Evolutionary conservation across 768 basidiomycete species (phyloP), one percentile per base, ranked within the genome.

Genomic region (Guyanaporus albipodus): DNA sequence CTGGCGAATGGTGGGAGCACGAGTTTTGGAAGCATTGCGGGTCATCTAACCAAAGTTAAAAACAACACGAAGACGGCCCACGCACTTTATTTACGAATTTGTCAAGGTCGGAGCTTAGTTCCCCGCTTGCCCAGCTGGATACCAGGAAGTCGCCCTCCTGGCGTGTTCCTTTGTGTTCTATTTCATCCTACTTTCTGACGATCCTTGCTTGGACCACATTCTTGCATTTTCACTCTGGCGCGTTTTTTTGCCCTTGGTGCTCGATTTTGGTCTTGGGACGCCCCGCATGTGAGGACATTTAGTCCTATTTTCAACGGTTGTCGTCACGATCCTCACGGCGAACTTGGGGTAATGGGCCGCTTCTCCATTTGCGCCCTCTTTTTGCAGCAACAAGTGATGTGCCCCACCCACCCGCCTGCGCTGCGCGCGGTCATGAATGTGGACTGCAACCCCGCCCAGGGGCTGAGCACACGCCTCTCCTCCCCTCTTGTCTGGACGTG

Each of bases 1-100:
- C 70, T 26, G 77, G 75, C 21, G 58, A 73, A 21, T 87, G 84
- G 83, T 73, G 70, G 67, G 69, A 76, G 27, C 76, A 85, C 54
- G 50, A 58, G 8, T 86, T 85, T 64, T 87, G 87, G 85, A 58
- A 58, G 33, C 42, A 49, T 41, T 40, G 41, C 46, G 35, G 49
- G 19, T 27, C 52, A 48, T 46, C 50, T 40, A 35, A n/a, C 33
- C 37, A 42, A 52, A 52, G 42, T 37, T 54, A 52, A 60, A 46
- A 23, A 23, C 35, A 21, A 51, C 46, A 53, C 39, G 41, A 29
- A 23, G n/a, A 19, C 50, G 26, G 39, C 42, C 35, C 35, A 8
- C 22, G 23, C 36, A 40, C 31, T 49, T 28, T 41, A 49, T 53
- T 47, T 52, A 41, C 43, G 48, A 50, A 55, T 53, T 54, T 55